Evolutionary conservation across 2,329 filamentous ascomycete species (phyloP).

Genomic region (Pseudodiploospora longispora): DNA sequence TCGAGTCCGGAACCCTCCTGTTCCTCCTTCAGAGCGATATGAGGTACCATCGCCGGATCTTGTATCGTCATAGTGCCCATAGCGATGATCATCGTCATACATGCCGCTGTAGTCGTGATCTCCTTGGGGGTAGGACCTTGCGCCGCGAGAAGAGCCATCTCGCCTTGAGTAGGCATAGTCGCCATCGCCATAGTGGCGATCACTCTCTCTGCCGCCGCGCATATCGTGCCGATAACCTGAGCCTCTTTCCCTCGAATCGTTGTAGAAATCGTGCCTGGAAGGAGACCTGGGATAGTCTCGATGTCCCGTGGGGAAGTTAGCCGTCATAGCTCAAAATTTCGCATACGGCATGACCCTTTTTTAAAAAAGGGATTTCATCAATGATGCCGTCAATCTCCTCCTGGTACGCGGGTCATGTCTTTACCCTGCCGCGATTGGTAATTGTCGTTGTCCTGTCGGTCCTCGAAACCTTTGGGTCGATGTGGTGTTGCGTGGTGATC

Average conservation of each 20-base stretch:
- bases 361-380: neutral
- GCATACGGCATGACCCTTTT: conserved; percentile 12
- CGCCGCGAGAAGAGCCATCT: conserved; percentile 15
- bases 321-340: conserved; percentile 25
- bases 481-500: conserved; percentile 8
- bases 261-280: conserved; percentile 28
- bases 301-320: conserved; percentile 38
- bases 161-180: conserved; percentile 18
- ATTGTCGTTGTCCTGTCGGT: conserved; percentile 28
- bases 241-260: conserved; percentile 24
- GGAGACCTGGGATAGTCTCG: conserved; percentile 37
- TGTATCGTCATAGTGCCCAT: conserved; percentile 14
- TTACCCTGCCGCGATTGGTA: conserved; percentile 44
- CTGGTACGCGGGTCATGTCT: conserved; percentile 28
- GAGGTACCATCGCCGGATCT: conserved; percentile 12
- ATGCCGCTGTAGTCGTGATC: conserved; percentile 28
- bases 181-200: conserved; percentile 18
- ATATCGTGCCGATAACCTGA: conserved; percentile 17
- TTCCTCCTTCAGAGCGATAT: conserved; percentile 9
- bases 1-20: conserved; percentile 13
- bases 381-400: conserved; percentile 15
- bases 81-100: conserved; percentile 29
- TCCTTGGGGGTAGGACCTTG: conserved; percentile 19
- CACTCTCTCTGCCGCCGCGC: conserved; percentile 16
- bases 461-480: conserved; percentile 16